Percentiles rank a stretch among this genome's conserved stretches.
Conservation (phyloP, 1,139 yeast genomes). For the Pichia sorboxylosa region DNA sequence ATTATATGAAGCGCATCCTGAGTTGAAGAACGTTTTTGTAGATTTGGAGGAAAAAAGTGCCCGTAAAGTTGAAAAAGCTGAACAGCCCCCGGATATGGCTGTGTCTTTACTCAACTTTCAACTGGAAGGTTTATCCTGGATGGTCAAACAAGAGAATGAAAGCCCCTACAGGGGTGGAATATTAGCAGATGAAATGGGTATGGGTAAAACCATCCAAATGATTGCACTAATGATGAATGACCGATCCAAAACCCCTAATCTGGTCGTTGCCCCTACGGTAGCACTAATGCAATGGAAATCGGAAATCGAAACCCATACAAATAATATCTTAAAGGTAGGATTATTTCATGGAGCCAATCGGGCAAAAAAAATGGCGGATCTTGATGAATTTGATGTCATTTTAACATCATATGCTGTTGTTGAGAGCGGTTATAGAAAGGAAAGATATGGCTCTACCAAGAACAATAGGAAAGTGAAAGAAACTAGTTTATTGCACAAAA, state of each 20-base stretch:
- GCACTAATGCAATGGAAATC: slow-evolving; percentile 97
- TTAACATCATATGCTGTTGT: slow-evolving; percentile 86
- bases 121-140: slow-evolving; percentile 87
- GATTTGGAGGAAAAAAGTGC: slow-evolving; percentile 40
- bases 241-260: slow-evolving; percentile 51
- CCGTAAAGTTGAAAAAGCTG: slow-evolving; percentile 46
- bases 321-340: slow-evolving; percentile 51
- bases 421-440: slow-evolving; percentile 78
- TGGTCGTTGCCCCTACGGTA: slow-evolving; percentile 95
- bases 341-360: slow-evolving; percentile 82
- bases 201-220: slow-evolving; percentile 97
- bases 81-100: slow-evolving; percentile 72
- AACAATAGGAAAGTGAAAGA: slow-evolving; percentile 63
- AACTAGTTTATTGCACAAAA: slow-evolving; percentile 60
- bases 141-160: slow-evolving; percentile 73
- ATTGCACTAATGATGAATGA: slow-evolving; percentile 77
- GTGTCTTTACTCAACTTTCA: slow-evolving; percentile 78
- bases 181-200: slow-evolving; percentile 99
- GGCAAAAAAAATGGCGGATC: slow-evolving; percentile 41
- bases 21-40: slow-evolving; percentile 59
- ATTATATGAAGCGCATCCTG: slow-evolving; percentile 67
- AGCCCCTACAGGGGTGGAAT: slow-evolving; percentile 79
- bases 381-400: slow-evolving; percentile 64
- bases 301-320: slow-evolving; percentile 79
- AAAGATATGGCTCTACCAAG: slow-evolving; percentile 70